Base-by-base conservation (phyloP, 2,329 filamentous ascomycete genomes). In the Epichloe sibirici region DNA sequence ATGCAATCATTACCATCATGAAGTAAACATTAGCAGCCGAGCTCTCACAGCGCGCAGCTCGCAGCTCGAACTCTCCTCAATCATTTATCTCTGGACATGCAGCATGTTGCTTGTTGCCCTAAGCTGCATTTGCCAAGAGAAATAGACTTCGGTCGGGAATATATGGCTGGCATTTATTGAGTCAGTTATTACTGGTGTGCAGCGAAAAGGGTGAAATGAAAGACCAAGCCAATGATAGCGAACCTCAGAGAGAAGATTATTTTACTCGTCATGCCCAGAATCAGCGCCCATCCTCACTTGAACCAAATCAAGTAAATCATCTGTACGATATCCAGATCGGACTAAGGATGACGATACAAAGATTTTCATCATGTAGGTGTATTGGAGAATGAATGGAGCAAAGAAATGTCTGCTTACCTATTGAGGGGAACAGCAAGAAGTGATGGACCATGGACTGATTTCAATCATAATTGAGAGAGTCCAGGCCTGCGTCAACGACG, bases 291-390 rank as follows among this genome's bases (percentile, higher is more conserved):
- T 69, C 69, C 56, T 58, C 51, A 53, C 42, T 38, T 37, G 61
- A 64, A 58, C 49, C 50, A 53, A 44, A 57, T 57, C 61, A 59
- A 51, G 59, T 66, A 59, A 60, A 55, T 70, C 68, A 48, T 70
- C 56, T 59, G 57, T 57, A 61, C 57, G 57, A 57, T 60, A 57
- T 57, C 58, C 57, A 55, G 64, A 69, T 94, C 83, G 79, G 89
- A 76, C 88, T 94, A 94, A 94, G 89, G 89, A 95, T 94, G 89
- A 94, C 88, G 86, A 90, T 90, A 90, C 77, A 72, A 78, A 71
- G 69, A 68, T 75, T 90, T 82, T 93, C 89, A 91, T 94, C 89
- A 91, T 85, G 55, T 52, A 50, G 53, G 48, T 31, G 9, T 48
- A 25, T 21, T 9, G 31, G 4, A 21, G 3, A 21, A 38, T 39